Base-by-base conservation (phyloP, 805 yeast genomes). In the Ogataea neopini region DNA sequence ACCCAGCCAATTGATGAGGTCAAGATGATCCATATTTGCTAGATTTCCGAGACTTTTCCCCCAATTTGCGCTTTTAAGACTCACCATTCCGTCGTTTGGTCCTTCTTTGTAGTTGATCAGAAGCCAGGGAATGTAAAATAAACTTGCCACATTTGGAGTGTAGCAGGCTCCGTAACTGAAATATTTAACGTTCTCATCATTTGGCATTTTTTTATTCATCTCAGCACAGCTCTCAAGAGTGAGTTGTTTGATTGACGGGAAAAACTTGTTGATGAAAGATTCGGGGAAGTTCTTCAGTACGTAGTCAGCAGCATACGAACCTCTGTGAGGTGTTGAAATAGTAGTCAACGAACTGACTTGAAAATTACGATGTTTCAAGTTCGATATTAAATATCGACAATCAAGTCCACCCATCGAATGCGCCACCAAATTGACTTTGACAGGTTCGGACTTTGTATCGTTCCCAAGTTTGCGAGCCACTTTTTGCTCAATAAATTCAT, bases 371-470 rank as follows among this genome's bases (percentile, higher is more conserved):
- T 74, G 68, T 40, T 71, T 65, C 3, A 86, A 61, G 41, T 76
- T 70, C 0, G 87, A 75, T 2, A 89, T 86, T 53, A 91, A 65
- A 61, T 82, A 88, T 43, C 97, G 69, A 28, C 90, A 80, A 60
- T 91, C 97, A 25, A 90, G 68, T 0, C 97, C 97, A 4, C 97
- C 97, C 97, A 90, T 89, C 0, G 96, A 88, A 62, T 90, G 97
- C 5, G 94, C 94, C 20, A 90, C 73, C 37, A 90, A 63, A 59
- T 91, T 91, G 13, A 90, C 74, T 49, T 80, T 81, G 17, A 81
- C 53, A 10, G 68, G 70, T 20, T 65, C 62, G 3, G 34, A 30
- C 9, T 13, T 58, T 55, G 9, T 53, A 51, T 20, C 55, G 11
- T 59, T 67, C 60, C 48, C 66, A 57, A 25, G 63, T 17, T 48